Evolutionary conservation across 1,284 basidiomycete genomes (phyloP), one percentile per base, ranked within the genome.

Genomic region (Xerocomus amazonicus): DNA sequence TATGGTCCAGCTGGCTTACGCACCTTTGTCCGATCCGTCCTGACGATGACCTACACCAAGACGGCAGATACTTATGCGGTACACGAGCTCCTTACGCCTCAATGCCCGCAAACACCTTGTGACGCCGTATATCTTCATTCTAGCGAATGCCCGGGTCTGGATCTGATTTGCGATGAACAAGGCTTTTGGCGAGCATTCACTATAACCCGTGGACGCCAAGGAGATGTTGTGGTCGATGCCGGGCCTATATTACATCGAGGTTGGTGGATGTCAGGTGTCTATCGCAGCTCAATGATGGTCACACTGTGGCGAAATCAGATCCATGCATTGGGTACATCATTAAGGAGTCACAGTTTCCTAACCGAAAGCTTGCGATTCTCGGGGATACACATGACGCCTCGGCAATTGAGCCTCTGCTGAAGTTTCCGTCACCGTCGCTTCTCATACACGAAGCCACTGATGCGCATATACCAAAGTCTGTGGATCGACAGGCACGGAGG

Each of bases 401-500:
- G 13, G 63, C 72, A 2, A 76, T 89, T 49, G 66, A 74, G 10
- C 78, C 80, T 4, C 72, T 89, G 13, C 78, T 83, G 55, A 62
- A 67, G 43, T 66, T 71, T 16, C 73, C 74, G 31, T 59, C 73
- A 1, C 74, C 78, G 3, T 73, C 73, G 10, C 70, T 92, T 9
- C 76, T 84, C 45, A 75, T 86, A 6, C 92, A 96, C 67, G 92
- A 96, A 71, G 84, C 88, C 17, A 94, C 91, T 3, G 92, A 95
- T 65, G 83, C 86, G 1, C 81, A 78, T 56, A 83, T 95, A 32
- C 85, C 90, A 2, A 62, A 56, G 5, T 54, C 70, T 36, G 71
- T 83, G 47, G 81, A 83, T 59, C 68, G 73, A 10, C 66, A 71
- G 29, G 73, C 74, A 44, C 76, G 70, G 48, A 71, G 75, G 31